These are phyloP conservation scores for Penicillium chermesinum DNA, from an alignment of 495 filamentous ascomycete genomes.

Conservation along the genomic window DNA sequence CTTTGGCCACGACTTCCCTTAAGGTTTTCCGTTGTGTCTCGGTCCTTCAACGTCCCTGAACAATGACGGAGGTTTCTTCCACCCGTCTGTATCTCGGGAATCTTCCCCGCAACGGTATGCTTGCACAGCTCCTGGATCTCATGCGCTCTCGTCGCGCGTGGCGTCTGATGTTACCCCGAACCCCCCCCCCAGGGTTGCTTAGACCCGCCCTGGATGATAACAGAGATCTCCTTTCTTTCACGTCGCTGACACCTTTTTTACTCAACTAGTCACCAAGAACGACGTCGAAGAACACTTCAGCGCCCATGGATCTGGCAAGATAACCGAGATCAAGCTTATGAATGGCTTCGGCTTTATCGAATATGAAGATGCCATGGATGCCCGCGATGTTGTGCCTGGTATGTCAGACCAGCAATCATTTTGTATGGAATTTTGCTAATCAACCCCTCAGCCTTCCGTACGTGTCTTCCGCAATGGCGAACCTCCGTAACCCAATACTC, in stretches of 20 bases:
- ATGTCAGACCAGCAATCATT: constrained; percentile 24
- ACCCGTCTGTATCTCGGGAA: constrained; percentile 97
- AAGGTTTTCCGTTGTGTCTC: background rate
- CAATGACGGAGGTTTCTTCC: constrained; percentile 69
- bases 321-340: constrained; percentile 99
- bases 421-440: background rate
- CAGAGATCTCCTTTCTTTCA: constrained; percentile 6
- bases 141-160: constrained; percentile 1
- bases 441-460: constrained; percentile 50
- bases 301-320: constrained; percentile 91
- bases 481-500: background rate
- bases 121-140: constrained; percentile 23
- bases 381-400: constrained; percentile 96
- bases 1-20: constrained; percentile 14
- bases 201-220: constrained; percentile 8
- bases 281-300: constrained; percentile 96
- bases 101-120: constrained; percentile 91
- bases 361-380: constrained; percentile 96
- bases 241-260: constrained; percentile 13
- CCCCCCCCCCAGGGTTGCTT: background rate
- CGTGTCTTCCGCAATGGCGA: constrained; percentile 13
- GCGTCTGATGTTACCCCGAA: constrained; percentile 4
- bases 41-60: constrained; percentile 7
- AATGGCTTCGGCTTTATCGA: constrained; percentile 99
- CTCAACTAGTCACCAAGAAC: constrained; percentile 75